Conservation (phyloP, 2,329 filamentous ascomycete species). For the Colletotrichum eleusines region DNA sequence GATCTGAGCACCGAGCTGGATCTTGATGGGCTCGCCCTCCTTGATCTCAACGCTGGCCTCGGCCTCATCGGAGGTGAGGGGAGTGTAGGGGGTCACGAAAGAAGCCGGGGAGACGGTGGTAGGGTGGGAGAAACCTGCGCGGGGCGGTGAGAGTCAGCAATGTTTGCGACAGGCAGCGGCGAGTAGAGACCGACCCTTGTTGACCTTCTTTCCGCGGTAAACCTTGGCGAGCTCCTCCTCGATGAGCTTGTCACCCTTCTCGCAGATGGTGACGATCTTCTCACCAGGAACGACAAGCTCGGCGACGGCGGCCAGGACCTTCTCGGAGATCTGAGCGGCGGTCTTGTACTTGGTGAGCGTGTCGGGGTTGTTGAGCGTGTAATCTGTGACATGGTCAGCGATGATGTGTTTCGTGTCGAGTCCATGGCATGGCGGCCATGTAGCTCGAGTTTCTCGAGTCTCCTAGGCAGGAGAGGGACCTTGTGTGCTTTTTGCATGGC, state of each 20-base stretch:
- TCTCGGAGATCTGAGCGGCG: slow-evolving; percentile 93
- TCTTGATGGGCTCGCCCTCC: slow-evolving; percentile 90
- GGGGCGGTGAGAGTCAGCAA: slow-evolving; percentile 11
- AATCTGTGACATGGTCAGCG: slow-evolving; percentile 67
- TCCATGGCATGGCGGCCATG: neutral
- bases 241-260: slow-evolving; percentile 94
- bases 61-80: slow-evolving; percentile 84
- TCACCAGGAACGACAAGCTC: slow-evolving; percentile 82
- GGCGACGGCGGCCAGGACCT: slow-evolving; percentile 88
- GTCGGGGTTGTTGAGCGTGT: slow-evolving; percentile 90
- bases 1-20: slow-evolving; percentile 98
- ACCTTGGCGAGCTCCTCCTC: slow-evolving; percentile 95
- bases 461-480: slow-evolving; percentile 11
- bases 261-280: slow-evolving; percentile 94
- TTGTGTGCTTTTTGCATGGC: slow-evolving; percentile 15
- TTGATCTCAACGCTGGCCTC: slow-evolving; percentile 86
- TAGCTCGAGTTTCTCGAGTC: slow-evolving; percentile 24
- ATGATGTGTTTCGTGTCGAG: neutral
- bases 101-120: slow-evolving; percentile 95
- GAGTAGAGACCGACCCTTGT: slow-evolving; percentile 76
- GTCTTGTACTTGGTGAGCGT: slow-evolving; percentile 99
- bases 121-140: slow-evolving; percentile 86
- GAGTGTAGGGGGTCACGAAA: slow-evolving; percentile 97
- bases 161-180: slow-evolving; percentile 39
- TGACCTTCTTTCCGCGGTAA: slow-evolving; percentile 97